phyloP scores from a whole-genome alignment of 2,329 filamentous ascomycete species.

The Hypoxylon sp. region DNA sequence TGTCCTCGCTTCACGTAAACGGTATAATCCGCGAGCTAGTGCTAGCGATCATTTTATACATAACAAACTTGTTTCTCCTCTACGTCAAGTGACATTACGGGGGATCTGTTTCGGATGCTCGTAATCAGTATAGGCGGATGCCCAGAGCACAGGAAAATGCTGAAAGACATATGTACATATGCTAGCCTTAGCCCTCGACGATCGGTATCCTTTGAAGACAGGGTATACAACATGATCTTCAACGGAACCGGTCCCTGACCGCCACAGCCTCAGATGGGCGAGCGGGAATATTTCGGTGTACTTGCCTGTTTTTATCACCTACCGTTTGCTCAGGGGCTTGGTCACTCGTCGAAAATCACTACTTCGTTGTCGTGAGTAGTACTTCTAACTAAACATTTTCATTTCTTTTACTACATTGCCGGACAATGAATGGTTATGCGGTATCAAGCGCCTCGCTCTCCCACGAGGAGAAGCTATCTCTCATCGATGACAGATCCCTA shows the following conservation, averaged over 20 bases:
- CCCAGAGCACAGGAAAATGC: slow-evolving; percentile 17
- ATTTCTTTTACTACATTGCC: slow-evolving; percentile 47
- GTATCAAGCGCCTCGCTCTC: slow-evolving; percentile 55
- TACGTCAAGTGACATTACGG: slow-evolving; percentile 33
- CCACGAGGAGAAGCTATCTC: slow-evolving; percentile 62
- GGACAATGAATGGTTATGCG: slow-evolving; percentile 61
- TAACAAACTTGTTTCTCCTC: slow-evolving; percentile 15
- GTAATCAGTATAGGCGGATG: slow-evolving; percentile 21
- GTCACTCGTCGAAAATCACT: slow-evolving; percentile 32
- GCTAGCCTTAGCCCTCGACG: slow-evolving; percentile 35
- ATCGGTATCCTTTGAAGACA: slow-evolving; percentile 38
- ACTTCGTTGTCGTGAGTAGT: slow-evolving; percentile 27
- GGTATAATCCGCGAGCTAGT: slow-evolving; percentile 29
- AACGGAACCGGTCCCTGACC: slow-evolving; percentile 37
- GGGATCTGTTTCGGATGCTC: slow-evolving; percentile 40
- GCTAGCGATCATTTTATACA: slow-evolving; percentile 29
- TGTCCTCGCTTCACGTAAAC: slow-evolving; percentile 13
- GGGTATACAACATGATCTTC: slow-evolving; percentile 42
- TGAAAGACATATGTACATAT: slow-evolving; percentile 32
- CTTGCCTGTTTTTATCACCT: slow-evolving; percentile 23
- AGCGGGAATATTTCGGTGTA: slow-evolving; percentile 21
- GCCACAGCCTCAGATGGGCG: slow-evolving; percentile 31
- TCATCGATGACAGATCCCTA: slow-evolving; percentile 61
- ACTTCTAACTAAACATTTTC: slow-evolving; percentile 27
- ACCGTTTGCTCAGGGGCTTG: slow-evolving; percentile 29